Base-by-base conservation (phyloP, 2,329 filamentous ascomycete species). In the Trichoderma sp. region DNA sequence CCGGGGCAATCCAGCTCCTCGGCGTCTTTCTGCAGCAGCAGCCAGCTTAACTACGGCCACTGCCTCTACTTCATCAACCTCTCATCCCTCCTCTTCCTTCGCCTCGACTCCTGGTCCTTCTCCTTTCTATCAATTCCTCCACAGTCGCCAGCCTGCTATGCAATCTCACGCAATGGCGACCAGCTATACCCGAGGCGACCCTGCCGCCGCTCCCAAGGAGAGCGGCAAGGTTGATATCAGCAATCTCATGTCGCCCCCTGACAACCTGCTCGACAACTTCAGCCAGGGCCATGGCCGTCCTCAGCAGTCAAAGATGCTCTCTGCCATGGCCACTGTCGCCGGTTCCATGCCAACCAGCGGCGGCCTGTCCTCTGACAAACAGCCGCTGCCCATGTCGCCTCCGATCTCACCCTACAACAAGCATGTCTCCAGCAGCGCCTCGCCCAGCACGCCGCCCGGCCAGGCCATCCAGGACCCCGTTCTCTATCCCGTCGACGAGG, bases 171-270 rank as follows among this genome's bases (percentile, higher is more conserved):
- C 71, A 69, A 74, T 75, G 73, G 69, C 72, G 39, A 51, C 68
- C 63, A 71, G 71, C 67, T 67, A 69, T 45, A 68, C 66, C 56
- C 56, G 66, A 68, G 65, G 63, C 68, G 64, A 68, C 43, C 68
- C 69, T 58, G 58, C 66, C 61, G 61, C 65, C 54, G 66, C 64
- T n/a, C 71, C 24, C 45, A 69, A 71, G 58, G 68, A 69, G 24
- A 39, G 69, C 5, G 82, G 79, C 72, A 83, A 82, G 69, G 71
- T 81, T 61, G 78, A 82, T 67, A 83, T 85, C 68, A 81, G 74
- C 77, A 87, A 78, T 67, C 77, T 88, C 65, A 87, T 88, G 82
- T 88, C 86, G 24, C 86, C 86, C 39, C 86, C 86, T 24, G 85
- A 88, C 44, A 78, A 78, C n/a, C 73, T 79, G 41, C 80, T 79